Conservation (phyloP, 2,329 filamentous ascomycete genomes). For the Ophiocordyceps sinensis region DNA sequence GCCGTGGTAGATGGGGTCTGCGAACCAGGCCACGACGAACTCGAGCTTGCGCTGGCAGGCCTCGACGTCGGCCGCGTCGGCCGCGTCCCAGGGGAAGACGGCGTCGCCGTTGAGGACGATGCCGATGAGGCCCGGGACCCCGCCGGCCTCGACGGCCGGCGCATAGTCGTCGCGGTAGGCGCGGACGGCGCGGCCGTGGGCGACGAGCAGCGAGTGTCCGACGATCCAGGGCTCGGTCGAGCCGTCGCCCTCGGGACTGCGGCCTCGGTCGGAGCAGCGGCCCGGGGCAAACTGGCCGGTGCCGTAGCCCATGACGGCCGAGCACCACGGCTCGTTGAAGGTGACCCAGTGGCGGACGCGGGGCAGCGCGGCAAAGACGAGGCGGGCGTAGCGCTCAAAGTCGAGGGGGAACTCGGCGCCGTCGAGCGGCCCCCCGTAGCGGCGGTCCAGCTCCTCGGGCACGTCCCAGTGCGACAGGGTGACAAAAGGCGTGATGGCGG, state of each 20-base stretch:
- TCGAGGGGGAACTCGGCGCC: slow-evolving; percentile 16
- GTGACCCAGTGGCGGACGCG: slow-evolving; percentile 24
- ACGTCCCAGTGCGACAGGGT: slow-evolving; percentile 53
- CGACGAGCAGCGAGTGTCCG: slow-evolving; percentile 20
- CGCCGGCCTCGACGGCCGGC: slow-evolving; percentile 11
- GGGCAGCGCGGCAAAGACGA: slow-evolving; percentile 22
- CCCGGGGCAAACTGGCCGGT: neutral
- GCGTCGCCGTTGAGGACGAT: slow-evolving; percentile 23
- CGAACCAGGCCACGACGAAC: slow-evolving; percentile 25
- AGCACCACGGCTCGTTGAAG: slow-evolving; percentile 20
- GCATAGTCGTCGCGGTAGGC: slow-evolving; percentile 19
- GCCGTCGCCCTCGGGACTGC: slow-evolving; percentile 8
- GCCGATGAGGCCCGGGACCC: slow-evolving; percentile 11
- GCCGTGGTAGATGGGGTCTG: slow-evolving; percentile 44
- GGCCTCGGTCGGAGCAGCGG: neutral
- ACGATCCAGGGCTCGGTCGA: slow-evolving; percentile 22
- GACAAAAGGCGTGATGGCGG: slow-evolving; percentile 44
- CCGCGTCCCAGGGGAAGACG: slow-evolving; percentile 20
- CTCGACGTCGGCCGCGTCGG: slow-evolving; percentile 10
- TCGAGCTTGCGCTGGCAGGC: slow-evolving; percentile 20
- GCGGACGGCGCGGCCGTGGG: slow-evolving; percentile 17
- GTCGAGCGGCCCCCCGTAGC: slow-evolving; percentile 21
- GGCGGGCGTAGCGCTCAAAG: slow-evolving; percentile 20
- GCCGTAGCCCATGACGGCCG: neutral
- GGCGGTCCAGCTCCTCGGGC: slow-evolving; percentile 19